A percentile compares a stretch with the other conserved stretches of the same genome.
These are phyloP conservation scores for Aspergillus sparsus DNA, from an alignment of 495 filamentous ascomycete species.

Conservation along the genomic window DNA sequence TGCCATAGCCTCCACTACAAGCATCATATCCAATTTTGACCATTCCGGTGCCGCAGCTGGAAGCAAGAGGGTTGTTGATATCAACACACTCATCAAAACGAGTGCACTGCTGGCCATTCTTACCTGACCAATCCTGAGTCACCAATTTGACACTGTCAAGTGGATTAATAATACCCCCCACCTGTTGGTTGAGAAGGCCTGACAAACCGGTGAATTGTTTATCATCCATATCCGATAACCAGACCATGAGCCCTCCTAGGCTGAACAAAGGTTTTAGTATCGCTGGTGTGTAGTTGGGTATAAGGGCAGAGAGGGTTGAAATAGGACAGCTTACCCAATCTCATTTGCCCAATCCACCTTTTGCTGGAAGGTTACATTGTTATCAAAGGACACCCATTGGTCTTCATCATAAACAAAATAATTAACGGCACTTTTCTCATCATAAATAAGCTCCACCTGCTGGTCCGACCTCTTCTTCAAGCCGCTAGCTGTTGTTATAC, in stretches of 20 bases:
- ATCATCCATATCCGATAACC: slow-evolving; percentile 31
- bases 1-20: not conserved
- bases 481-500: too few species aligned
- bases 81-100: not conserved
- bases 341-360: slow-evolving; percentile 42
- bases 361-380: slow-evolving; percentile 35
- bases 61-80: too few species aligned
- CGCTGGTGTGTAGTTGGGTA: too few species aligned
- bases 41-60: too few species aligned
- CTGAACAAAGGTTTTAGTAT: too few species aligned
- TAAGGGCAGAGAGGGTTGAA: too few species aligned
- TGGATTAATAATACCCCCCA: not conserved
- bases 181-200: not conserved
- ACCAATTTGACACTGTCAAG: not conserved
- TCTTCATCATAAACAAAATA: slow-evolving; percentile 34
- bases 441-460: slow-evolving; percentile 1
- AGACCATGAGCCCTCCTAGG: slow-evolving; percentile 42
- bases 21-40: too few species aligned
- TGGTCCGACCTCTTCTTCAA: too few species aligned
- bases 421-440: slow-evolving; percentile 27
- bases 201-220: not conserved
- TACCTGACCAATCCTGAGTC: not conserved
- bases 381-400: slow-evolving; percentile 47
- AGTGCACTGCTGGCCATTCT: not conserved
- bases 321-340: too few species aligned